Percentiles rank a stretch among this genome's conserved stretches.
These are phyloP conservation scores for Solanum chiquidenum DNA, from an alignment of 257 asterid genomes.

Conservation along the genomic window DNA sequence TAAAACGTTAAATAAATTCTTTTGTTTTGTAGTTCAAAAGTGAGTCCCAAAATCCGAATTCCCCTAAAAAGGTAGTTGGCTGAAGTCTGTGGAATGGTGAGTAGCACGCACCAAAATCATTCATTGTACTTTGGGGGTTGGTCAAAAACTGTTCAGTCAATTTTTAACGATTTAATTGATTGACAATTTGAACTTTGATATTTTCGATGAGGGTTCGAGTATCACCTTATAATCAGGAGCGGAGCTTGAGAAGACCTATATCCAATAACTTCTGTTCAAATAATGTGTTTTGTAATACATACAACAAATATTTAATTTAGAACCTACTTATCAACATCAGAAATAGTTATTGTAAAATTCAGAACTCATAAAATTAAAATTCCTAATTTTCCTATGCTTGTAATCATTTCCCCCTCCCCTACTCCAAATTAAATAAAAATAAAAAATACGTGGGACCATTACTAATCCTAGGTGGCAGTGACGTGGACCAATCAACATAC, in stretches of 20 bases:
- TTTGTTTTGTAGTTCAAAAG: not conserved
- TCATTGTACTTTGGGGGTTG: not conserved
- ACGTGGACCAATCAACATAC: not conserved
- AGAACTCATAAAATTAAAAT: too few relatives aligned
- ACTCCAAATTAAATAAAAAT: not conserved
- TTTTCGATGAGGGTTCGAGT: too few relatives aligned
- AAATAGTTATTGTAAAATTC: too few relatives aligned
- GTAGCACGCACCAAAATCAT: not conserved
- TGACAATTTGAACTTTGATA: too few relatives aligned
- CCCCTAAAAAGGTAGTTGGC: not conserved
- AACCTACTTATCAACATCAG: not conserved
- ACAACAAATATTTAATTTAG: too few relatives aligned
- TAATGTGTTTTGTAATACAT: too few relatives aligned
- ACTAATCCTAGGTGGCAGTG: not conserved
- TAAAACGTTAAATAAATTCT: not conserved
- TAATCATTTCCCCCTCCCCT: too few relatives aligned
- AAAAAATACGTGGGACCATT: not conserved
- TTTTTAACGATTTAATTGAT: too few relatives aligned
- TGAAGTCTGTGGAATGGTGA: not conserved
- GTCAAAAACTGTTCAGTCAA: too few relatives aligned
- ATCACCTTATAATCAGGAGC: not conserved
- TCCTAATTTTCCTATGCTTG: too few relatives aligned
- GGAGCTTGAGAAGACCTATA: not conserved
- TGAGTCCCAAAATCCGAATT: not conserved
- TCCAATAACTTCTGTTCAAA: too few relatives aligned